Evolutionary conservation across 441 rosid species (phyloP).

Genomic region (Raphanus hybrid): DNA sequence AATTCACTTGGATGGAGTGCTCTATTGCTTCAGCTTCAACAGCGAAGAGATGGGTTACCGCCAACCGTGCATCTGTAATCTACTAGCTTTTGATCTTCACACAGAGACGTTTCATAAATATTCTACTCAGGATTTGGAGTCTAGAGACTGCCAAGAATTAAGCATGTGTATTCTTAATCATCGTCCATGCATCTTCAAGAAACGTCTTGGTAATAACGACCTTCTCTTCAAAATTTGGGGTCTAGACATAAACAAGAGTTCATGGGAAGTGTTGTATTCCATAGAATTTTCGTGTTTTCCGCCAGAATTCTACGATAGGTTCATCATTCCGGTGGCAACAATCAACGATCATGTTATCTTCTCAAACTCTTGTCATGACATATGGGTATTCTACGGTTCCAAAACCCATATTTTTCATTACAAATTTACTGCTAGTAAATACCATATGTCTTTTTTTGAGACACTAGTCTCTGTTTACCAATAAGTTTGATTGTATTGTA

Average conservation of each 20-base stretch:
- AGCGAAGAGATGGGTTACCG: too few relatives aligned
- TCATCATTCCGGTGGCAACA: background rate
- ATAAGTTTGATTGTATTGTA: background rate
- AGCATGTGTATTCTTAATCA: constrained; percentile 9
- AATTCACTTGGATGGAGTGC: constrained; percentile 13
- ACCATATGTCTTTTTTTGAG: background rate
- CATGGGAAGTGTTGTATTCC: too few relatives aligned
- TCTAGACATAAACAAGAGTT: constrained; percentile 5
- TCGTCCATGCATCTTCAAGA: constrained; percentile 12
- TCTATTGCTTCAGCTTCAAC: background rate
- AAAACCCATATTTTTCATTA: background rate
- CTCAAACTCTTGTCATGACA: background rate
- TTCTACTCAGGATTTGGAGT: background rate
- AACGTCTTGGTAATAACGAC: background rate
- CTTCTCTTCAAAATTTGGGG: background rate
- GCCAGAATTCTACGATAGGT: background rate
- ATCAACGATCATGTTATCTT: background rate
- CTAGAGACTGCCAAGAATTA: background rate
- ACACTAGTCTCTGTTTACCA: background rate
- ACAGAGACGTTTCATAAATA: background rate
- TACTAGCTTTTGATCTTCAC: constrained; percentile 1
- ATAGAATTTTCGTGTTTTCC: too few relatives aligned
- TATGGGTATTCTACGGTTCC: background rate
- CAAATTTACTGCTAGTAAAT: background rate
- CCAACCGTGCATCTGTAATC: too few relatives aligned